Conservation (phyloP, 345 rosid genomes). For the Eucalyptus lansdowneana region DNA sequence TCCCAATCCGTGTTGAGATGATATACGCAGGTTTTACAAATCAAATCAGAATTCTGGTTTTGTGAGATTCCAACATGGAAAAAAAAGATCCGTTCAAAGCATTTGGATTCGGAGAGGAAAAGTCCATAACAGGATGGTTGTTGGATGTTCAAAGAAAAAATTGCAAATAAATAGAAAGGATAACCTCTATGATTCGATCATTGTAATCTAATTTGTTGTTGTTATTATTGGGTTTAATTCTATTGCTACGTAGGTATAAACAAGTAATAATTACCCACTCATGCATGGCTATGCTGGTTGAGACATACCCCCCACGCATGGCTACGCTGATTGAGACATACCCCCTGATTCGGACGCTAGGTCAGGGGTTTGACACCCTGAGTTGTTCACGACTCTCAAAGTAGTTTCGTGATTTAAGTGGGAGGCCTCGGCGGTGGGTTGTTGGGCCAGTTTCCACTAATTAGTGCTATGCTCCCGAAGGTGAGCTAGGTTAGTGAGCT, state of each 20-base stretch:
- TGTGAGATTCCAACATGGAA: neutral
- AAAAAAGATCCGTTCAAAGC: neutral
- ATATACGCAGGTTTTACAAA: neutral
- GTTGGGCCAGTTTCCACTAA: rapidly evolving
- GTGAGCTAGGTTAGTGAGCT: no score
- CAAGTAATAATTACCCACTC: neutral
- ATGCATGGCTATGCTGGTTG: rapidly evolving
- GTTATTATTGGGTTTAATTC: neutral
- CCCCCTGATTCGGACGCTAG: rapidly evolving
- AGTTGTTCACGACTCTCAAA: no score
- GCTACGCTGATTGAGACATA: rapidly evolving
- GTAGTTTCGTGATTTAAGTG: no score
- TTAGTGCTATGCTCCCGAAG: rapidly evolving
- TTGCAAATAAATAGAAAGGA: neutral
- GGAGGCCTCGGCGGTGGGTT: rapidly evolving
- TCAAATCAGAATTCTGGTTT: neutral
- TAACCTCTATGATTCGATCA: neutral
- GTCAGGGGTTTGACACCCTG: no score
- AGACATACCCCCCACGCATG: no score
- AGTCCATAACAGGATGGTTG: neutral
- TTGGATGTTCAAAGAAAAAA: neutral
- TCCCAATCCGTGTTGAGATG: neutral
- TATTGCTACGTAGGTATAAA: neutral
- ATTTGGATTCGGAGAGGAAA: neutral
- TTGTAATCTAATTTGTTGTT: neutral